phyloP scores from a whole-genome alignment of 2,329 filamentous ascomycete genomes.

The Lomentospora prolificans region DNA sequence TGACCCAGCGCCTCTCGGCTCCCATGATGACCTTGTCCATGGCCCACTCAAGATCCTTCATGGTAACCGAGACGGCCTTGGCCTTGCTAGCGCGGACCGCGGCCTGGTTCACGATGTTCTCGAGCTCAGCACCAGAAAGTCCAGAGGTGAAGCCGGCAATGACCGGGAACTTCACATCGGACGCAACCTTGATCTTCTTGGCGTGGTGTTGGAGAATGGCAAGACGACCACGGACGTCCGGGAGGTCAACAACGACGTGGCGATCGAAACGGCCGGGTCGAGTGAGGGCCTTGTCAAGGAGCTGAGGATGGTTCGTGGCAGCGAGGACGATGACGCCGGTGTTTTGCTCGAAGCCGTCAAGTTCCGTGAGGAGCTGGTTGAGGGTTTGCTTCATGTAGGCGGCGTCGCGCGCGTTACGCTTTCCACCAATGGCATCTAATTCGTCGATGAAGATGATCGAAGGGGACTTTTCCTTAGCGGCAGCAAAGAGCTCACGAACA shows the following conservation, averaged over 20 bases:
- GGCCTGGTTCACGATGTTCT: slow-evolving; percentile 94
- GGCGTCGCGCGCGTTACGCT: slow-evolving; percentile 84
- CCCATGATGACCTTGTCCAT: slow-evolving; percentile 99
- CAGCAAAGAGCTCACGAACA: slow-evolving; percentile 82
- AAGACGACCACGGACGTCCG: slow-evolving; percentile 86
- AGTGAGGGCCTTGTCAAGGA: slow-evolving; percentile 88
- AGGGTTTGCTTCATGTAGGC: slow-evolving; percentile 95
- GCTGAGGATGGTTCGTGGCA: slow-evolving; percentile 90
- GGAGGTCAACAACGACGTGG: slow-evolving; percentile 78
- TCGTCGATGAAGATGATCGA: slow-evolving; percentile 95
- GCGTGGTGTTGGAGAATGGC: slow-evolving; percentile 91
- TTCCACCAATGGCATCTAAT: slow-evolving; percentile 86
- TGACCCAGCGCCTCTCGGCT: slow-evolving; percentile 79
- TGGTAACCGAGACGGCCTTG: slow-evolving; percentile 64
- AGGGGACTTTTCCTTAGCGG: slow-evolving; percentile 76
- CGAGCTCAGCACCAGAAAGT: slow-evolving; percentile 88
- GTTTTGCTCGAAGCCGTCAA: slow-evolving; percentile 93
- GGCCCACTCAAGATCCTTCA: slow-evolving; percentile 87
- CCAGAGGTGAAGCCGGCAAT: slow-evolving; percentile 83
- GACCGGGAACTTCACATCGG: slow-evolving; percentile 72
- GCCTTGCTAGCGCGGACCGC: slow-evolving; percentile 88
- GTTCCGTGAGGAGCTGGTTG: slow-evolving; percentile 91
- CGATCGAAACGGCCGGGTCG: slow-evolving; percentile 93
- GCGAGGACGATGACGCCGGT: slow-evolving; percentile 92
- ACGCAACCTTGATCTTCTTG: slow-evolving; percentile 73